Evolutionary conservation across 345 rosid genomes (phyloP).

Genomic region (Eucalyptus viminalis): DNA sequence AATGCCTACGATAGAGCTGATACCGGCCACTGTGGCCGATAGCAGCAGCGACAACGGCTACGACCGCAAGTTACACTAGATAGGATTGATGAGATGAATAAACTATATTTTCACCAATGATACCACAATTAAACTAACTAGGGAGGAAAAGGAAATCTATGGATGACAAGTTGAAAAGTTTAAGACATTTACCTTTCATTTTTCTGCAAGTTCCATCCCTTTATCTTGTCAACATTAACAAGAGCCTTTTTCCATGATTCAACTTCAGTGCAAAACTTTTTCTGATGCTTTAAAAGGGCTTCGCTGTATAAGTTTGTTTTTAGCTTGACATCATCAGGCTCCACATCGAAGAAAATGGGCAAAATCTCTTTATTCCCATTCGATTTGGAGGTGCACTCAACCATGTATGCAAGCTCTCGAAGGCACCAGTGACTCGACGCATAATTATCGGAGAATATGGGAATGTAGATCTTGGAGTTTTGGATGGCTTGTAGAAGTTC

Average conservation of each 20-base stretch:
- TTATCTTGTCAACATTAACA: rapidly evolving
- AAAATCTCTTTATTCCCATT: neutral
- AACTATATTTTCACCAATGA: no score
- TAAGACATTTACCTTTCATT: neutral
- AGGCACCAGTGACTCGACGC: neutral
- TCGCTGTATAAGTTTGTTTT: rapidly evolving
- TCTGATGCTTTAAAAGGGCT: rapidly evolving
- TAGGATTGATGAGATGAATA: no score
- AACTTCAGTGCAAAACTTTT: rapidly evolving
- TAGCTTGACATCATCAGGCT: neutral
- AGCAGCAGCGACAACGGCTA: no score
- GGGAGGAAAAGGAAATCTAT: neutral
- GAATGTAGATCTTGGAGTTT: neutral
- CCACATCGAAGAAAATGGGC: neutral
- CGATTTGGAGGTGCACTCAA: neutral
- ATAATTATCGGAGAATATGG: neutral
- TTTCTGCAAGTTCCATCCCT: neutral
- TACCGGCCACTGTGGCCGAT: no score
- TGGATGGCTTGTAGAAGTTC: neutral
- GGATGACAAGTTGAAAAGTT: neutral
- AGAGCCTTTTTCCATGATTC: neutral
- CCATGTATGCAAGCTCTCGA: neutral
- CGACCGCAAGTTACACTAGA: no score
- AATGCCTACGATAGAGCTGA: no score
- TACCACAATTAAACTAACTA: no score